Evolutionary conservation across 139 green algal genomes (phyloP).

Genomic region (Yamagishiella unicocca): DNA sequence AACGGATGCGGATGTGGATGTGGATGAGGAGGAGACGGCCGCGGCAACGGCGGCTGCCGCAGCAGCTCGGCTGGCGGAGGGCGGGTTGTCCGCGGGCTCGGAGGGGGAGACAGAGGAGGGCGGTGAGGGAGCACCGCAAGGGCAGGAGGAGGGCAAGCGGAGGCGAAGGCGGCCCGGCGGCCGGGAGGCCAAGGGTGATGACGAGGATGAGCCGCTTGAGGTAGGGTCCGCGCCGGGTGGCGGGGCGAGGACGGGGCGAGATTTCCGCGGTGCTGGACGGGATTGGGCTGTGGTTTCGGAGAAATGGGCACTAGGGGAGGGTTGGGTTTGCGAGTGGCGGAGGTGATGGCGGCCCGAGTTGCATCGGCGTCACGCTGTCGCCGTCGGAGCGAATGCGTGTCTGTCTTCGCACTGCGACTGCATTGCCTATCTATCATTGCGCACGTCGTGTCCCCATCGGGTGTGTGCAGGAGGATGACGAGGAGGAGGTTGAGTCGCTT

Average conservation of each 20-base stretch:
- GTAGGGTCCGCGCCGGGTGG: too few species aligned
- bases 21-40: background rate
- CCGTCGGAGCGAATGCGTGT: too few species aligned
- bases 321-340: too few species aligned
- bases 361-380: too few species aligned
- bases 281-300: too few species aligned
- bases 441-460: too few species aligned
- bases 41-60: background rate
- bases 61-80: background rate
- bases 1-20: background rate
- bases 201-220: constrained; percentile 27
- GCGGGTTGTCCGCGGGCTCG: background rate
- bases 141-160: background rate
- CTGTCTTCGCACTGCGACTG: too few species aligned
- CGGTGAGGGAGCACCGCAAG: background rate
- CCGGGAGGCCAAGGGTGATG: background rate
- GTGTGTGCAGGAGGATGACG: constrained; percentile 7
- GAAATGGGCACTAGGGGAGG: too few species aligned
- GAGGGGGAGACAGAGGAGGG: background rate
- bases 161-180: background rate
- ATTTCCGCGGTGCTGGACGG: too few species aligned
- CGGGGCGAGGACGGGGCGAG: too few species aligned
- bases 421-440: too few species aligned
- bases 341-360: too few species aligned
- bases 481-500: background rate